Evolutionary conservation across 2,329 filamentous ascomycete species (phyloP), one percentile per base, ranked within the genome.

Genomic region (Verticillium zaregamsianum): DNA sequence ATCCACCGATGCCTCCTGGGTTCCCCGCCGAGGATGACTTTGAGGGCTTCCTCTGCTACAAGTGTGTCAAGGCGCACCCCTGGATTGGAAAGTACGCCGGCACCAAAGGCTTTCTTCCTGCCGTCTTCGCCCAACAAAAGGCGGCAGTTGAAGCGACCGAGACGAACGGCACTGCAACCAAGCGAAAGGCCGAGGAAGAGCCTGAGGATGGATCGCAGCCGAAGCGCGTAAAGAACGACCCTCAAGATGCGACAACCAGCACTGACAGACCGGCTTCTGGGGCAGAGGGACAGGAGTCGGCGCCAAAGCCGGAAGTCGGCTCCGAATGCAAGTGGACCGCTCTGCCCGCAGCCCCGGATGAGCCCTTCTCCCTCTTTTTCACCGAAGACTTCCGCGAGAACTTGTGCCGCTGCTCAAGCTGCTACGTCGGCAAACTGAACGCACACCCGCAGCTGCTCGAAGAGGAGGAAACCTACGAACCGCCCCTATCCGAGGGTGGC

Each of bases 81-180:
- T 99, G 95, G 95, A 89, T 98, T 73, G 96, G 94, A 77, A 82
- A 82, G 65, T 98, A 98, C 72, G 93, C 91, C 6, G 90, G 90
- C 2, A 86, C 90, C 0, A 72, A 86, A 0, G 93, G 93, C 0
- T 98, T 99, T 70, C 79, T 98, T 0, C 81, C 86, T 0, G 84
- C 93, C 0, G 84, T 97, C 0, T 89, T 87, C 63, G 72, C 77
- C 7, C 66, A 71, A 2, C 69, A 69, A n/a, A 31, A 57, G 60
- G 71, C 66, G 59, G 67, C 40, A 58, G 68, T 23, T 35, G 63
- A 57, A 8, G 1, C 32, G 12, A n/a, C 15, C 15, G 39, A 40
- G 63, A 60, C 58, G 32, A 59, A 63, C 0, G 59, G 66, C 1
- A 55, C 69, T 6, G 75, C 79, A 3, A 89, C 84, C 69, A 93